Conservation (phyloP, 306 rosid species). For the Vigna trinervia region DNA sequence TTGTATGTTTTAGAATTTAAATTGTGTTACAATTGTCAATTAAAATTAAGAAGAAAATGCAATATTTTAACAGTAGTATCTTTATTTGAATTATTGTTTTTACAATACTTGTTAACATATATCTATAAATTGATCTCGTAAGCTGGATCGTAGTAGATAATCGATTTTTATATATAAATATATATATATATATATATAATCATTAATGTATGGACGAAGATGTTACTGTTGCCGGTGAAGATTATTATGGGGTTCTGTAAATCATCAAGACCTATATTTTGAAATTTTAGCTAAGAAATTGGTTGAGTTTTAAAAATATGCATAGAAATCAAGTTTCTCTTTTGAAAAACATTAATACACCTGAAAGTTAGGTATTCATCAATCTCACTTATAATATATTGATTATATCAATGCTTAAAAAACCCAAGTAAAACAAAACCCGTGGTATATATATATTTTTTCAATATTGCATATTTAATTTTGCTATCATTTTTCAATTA, state of each 20-base stretch:
- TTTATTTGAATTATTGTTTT: background rate
- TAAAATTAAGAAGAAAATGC: background rate
- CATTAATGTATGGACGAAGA: background rate
- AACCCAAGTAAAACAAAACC: background rate
- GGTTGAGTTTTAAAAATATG: conserved; percentile 14
- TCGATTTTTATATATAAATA: no score
- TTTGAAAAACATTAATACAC: background rate
- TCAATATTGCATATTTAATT: background rate
- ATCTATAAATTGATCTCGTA: background rate
- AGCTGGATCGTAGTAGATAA: background rate
- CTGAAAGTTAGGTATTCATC: background rate
- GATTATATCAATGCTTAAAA: background rate
- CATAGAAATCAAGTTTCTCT: background rate
- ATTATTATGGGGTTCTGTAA: background rate
- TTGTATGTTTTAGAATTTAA: no score
- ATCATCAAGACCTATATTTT: background rate
- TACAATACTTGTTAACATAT: no score
- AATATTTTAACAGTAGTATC: background rate
- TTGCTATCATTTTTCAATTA: background rate
- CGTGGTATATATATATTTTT: background rate
- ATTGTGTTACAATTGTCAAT: no score
- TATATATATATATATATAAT: background rate
- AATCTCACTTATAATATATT: background rate
- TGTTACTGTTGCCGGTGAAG: background rate
- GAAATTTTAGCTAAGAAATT: background rate